phyloP scores from a whole-genome alignment of 2,329 filamentous ascomycete species.

The Colletotrichum costaricense region DNA sequence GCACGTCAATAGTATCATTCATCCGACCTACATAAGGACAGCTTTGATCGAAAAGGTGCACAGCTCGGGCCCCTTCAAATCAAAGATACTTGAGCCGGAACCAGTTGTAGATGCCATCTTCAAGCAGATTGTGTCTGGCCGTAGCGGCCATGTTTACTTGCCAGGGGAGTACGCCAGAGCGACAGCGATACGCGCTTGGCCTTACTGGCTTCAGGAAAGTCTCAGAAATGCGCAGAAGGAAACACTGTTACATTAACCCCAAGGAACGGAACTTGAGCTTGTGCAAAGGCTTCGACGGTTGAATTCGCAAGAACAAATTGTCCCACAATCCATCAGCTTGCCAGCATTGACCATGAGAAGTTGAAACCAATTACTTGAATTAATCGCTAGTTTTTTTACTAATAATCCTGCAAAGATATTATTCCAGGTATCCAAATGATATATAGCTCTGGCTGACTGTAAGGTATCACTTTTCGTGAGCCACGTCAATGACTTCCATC shows the following conservation, averaged over 20 bases:
- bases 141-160: constrained; percentile 25
- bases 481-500: not conserved
- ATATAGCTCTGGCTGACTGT: not conserved
- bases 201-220: not conserved
- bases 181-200: constrained; percentile 1
- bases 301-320: not conserved
- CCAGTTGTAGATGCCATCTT: constrained; percentile 19
- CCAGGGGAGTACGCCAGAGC: not conserved
- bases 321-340: not conserved
- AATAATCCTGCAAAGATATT: too few relatives aligned
- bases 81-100: constrained; percentile 18
- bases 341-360: not conserved
- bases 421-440: not conserved
- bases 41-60: constrained; percentile 19
- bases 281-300: not conserved
- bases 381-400: not conserved
- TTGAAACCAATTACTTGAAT: not conserved
- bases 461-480: not conserved
- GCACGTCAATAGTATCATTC: not conserved
- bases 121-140: constrained; percentile 23
- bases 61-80: constrained; percentile 9
- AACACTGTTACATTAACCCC: not conserved
- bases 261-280: not conserved
- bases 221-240: constrained; percentile 14
- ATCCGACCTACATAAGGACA: constrained; percentile 19